Evolutionary conservation across 805 yeast species (phyloP).

Genomic region (Starmerella floricola): DNA sequence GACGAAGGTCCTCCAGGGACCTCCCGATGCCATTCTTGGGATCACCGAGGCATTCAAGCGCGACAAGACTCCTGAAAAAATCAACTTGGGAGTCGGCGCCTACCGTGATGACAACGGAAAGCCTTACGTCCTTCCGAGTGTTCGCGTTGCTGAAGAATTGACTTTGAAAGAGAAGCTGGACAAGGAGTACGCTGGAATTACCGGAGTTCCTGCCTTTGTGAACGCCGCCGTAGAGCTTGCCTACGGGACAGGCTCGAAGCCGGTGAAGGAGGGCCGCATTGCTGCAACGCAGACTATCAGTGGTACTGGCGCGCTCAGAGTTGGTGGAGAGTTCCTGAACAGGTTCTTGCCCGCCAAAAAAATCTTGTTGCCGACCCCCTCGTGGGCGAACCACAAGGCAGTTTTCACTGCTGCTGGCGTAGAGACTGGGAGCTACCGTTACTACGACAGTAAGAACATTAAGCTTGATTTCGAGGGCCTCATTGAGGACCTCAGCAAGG

Average conservation of each 20-base stretch:
- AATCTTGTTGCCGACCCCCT: constrained; percentile 70
- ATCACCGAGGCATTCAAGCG: constrained; percentile 59
- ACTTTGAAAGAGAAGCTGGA: constrained; percentile 42
- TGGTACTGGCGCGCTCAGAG: constrained; percentile 89
- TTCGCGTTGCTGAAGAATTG: constrained; percentile 49
- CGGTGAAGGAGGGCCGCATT: constrained; percentile 50
- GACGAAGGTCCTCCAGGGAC: constrained; percentile 42
- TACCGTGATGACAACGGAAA: constrained; percentile 79
- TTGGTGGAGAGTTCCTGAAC: constrained; percentile 65
- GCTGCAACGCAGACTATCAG: constrained; percentile 81
- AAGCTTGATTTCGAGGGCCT: constrained; percentile 55
- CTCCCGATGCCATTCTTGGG: constrained; percentile 75
- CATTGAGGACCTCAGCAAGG: constrained; percentile 43
- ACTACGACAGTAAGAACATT: constrained; percentile 53
- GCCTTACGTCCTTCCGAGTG: constrained; percentile 79
- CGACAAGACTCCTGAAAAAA: constrained; percentile 41
- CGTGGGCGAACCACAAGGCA: constrained; percentile 89
- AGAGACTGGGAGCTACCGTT: constrained; percentile 46
- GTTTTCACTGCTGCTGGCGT: constrained; percentile 68
- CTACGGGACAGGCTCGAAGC: constrained; percentile 51
- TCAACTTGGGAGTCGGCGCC: constrained; percentile 75
- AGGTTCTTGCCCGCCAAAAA: constrained; percentile 44
- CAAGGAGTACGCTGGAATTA: constrained; percentile 80
- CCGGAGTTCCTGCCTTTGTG: constrained; percentile 62
- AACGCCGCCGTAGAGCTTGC: constrained; percentile 56